Evolutionary conservation across 2,329 filamentous ascomycete genomes (phyloP), one percentile per base, ranked within the genome.

Genomic region (Aspergillus sp.): DNA sequence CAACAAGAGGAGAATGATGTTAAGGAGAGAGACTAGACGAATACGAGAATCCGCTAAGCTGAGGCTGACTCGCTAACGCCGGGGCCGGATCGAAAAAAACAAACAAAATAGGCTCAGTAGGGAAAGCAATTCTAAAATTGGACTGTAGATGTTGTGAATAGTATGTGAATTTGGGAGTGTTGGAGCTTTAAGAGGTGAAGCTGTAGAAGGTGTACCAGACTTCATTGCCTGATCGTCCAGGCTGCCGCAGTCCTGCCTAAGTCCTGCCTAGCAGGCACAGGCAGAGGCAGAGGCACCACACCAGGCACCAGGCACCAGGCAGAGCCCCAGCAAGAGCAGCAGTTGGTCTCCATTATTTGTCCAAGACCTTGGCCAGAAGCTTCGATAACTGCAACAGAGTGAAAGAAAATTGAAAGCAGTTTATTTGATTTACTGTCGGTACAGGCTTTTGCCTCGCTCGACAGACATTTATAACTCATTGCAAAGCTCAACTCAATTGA

Each of bases 211-310:
- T n/a, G 14, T 15, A 21, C 14, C 17, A 23, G 25, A 23, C 44
- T 47, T 48, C 35, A 43, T 50, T 31, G 53, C 53, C 53, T 55
- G 37, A 50, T 37, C 21, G 25, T 50, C 52, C 53, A 55, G 53
- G 53, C 53, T 50, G 14, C 53, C 53, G 40, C 39, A 19, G 27
- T 7, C 27, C 39, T 55, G 53, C 53, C 53, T 55, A 55, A 19
- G 27, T 7, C 27, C 46, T 55, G 53, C 53, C 53, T 55, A 55
- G 27, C 21, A 45, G 37, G 45, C 37, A 41, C 21, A 53, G 19
- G 23, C 31, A 4, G 14, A 33, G 27, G 6, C 6, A 49, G 27
- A 50, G 47, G 35, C 33, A 40, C 48, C 47, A 31, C 40, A 15
- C 44, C 27, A 31, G 12, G 12, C 2, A 6, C 27, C 17, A 49